Conservation (phyloP, 2,329 filamentous ascomycete species). For the Aureobasidium uvarum region DNA sequence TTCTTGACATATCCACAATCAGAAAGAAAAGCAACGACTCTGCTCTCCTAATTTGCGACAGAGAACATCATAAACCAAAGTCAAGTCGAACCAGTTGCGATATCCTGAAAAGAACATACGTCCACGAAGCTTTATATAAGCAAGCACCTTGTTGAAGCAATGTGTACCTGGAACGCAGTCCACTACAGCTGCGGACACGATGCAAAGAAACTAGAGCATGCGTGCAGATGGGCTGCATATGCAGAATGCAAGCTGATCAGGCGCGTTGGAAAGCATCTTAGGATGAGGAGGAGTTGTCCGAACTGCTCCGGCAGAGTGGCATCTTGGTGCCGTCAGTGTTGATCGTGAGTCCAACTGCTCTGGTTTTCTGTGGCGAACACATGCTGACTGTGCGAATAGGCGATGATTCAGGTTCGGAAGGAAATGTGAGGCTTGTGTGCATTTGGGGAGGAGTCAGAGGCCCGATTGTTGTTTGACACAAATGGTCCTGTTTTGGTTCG, state of each 20-base stretch:
- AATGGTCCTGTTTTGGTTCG: neutral
- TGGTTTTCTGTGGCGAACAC: neutral
- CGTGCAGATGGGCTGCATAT: slow-evolving; percentile 13
- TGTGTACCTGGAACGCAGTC: slow-evolving; percentile 23
- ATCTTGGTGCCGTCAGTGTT: slow-evolving; percentile 21
- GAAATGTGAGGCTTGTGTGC: too few relatives aligned
- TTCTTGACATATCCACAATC: neutral
- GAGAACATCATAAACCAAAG: neutral
- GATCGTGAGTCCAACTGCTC: neutral
- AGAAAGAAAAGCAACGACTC: neutral
- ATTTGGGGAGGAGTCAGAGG: too few relatives aligned
- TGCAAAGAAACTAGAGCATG: slow-evolving; percentile 4
- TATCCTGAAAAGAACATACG: neutral
- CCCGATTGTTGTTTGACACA: neutral
- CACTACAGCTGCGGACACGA: slow-evolving; percentile 25
- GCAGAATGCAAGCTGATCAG: slow-evolving; percentile 17
- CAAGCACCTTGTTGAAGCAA: neutral
- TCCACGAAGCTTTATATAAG: neutral
- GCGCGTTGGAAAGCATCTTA: slow-evolving; percentile 2
- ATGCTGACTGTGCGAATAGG: neutral
- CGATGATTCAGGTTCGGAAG: too few relatives aligned
- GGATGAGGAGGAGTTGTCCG: slow-evolving; percentile 13
- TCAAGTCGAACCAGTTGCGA: neutral
- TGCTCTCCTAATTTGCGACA: neutral
- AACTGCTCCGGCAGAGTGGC: slow-evolving; percentile 11